Evolutionary conservation across 345 rosid species (phyloP).

Genomic region (Psidium guajava): DNA sequence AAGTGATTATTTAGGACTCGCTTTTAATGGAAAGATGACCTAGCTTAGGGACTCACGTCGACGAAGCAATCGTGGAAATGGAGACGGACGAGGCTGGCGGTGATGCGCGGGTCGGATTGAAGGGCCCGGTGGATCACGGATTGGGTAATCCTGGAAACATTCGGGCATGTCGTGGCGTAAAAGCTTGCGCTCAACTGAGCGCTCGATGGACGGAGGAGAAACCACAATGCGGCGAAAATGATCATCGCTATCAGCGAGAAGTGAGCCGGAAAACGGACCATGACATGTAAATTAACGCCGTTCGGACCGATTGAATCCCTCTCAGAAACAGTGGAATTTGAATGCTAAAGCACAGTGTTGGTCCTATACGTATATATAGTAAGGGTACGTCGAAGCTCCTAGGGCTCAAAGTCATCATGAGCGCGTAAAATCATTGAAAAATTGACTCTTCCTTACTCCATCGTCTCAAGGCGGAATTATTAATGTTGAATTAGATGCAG

Average conservation of each 20-base stretch:
- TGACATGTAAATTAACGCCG: not conserved
- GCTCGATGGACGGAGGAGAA: not conserved
- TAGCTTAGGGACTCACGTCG: constrained; percentile 18
- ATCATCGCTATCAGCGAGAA: not conserved
- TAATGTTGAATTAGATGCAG: not conserved
- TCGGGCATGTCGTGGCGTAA: constrained; percentile 51
- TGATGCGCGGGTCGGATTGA: constrained; percentile 48
- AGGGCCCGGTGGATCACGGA: constrained; percentile 46
- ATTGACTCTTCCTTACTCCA: not conserved
- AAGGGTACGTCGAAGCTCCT: not conserved
- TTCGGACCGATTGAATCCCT: not conserved
- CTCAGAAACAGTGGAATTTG: not conserved
- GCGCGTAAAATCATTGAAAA: not conserved
- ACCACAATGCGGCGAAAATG: not conserved
- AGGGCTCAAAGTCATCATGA: not conserved
- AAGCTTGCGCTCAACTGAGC: constrained; percentile 54
- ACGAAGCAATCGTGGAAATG: constrained; percentile 90
- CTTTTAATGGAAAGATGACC: not conserved
- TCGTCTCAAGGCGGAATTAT: not conserved
- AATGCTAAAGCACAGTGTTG: not conserved
- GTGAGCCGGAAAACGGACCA: not conserved
- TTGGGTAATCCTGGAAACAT: constrained; percentile 41
- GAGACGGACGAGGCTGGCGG: constrained; percentile 71
- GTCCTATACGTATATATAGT: not conserved
- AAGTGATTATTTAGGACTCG: not conserved